These are phyloP conservation scores for Wickerhamomyces sp. DNA, from an alignment of 1,139 yeast species.

Conservation along the genomic window DNA sequence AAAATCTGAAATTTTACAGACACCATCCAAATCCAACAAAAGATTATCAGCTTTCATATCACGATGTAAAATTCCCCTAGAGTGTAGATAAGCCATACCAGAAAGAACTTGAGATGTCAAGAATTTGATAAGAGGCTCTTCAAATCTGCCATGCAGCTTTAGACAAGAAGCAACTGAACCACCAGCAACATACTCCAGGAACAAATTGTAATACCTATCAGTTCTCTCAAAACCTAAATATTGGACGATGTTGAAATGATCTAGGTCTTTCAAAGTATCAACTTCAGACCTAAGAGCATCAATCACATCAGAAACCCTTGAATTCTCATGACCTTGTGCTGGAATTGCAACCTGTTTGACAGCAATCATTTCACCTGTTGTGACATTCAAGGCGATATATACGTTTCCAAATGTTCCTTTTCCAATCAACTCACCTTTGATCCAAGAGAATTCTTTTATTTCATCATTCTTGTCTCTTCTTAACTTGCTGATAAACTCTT, in stretches of 20 bases:
- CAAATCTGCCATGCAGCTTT: conserved; percentile 80
- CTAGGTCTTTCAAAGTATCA: conserved; percentile 89
- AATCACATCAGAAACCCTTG: conserved; percentile 53
- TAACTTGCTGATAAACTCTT: conserved; percentile 53
- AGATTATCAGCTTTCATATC: conserved; percentile 96
- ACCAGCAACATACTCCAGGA: conserved; percentile 95
- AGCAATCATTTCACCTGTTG: conserved; percentile 98
- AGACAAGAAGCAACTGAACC: conserved; percentile 91
- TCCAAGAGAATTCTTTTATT: conserved; percentile 82
- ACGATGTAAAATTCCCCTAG: conserved; percentile 84
- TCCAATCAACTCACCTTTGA: conserved; percentile 94
- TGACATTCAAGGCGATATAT: conserved; percentile 84
- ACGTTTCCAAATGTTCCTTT: conserved; percentile 98
- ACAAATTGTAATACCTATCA: conserved; percentile 71
- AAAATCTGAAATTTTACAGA: conserved; percentile 94
- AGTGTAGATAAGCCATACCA: conserved; percentile 83
- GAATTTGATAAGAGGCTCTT: conserved; percentile 67
- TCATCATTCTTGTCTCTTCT: conserved; percentile 58
- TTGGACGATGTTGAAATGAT: conserved; percentile 91
- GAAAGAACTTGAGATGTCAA: conserved; percentile 75
- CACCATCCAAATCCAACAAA: conserved; percentile 84
- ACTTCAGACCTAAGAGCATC: conserved; percentile 89
- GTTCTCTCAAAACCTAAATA: conserved; percentile 88
- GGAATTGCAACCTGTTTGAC: conserved; percentile 90
- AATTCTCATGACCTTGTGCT: conserved; percentile 36